Base-by-base conservation (phyloP, 345 rosid species). In the Bruguiera gymnorhiza region DNA sequence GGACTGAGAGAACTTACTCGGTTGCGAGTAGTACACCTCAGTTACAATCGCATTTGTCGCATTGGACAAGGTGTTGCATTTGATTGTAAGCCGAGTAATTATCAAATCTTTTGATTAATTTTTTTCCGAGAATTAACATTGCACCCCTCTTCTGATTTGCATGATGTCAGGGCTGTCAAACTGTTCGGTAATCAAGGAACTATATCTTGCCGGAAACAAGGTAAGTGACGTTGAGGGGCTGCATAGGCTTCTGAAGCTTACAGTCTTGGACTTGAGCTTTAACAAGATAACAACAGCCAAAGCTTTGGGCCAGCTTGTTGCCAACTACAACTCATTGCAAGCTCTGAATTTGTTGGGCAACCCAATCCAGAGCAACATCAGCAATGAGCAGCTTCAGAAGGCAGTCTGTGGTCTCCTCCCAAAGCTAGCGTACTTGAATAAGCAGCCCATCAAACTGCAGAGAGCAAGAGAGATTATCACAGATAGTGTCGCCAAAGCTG, bases 121-220 rank as follows among this genome's bases (percentile, higher is more conserved):
- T 4, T 57, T 18, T 27, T 18, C 16, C n/a, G 21, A 29, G 19
- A 48, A 3, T 18, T 62, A 43, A 29, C 26, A 20, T 27, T 52
- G 62, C 43, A 27, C 19, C 27, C 5, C 29, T 30, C 20, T 65
- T 6, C 30, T 32, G 32, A 61, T 48, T 37, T 8, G 19, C 57
- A 13, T 57, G 54, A 62, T 23, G 46, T 36, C 75, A 95, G 99
- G 97, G 71, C 69, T 95, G 80, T 89, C 99, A 46, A 89, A 83
- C 81, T 89, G 97, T 67, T 84, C 90, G 9, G 69, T 84, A 73
- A 89, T 94, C 76, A 94, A 91, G 83, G 97, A 94, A 73, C 95
- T 94, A 52, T 88, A 84, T 79, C 87, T 91, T 0, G 89, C 90
- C 19, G 97, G 99, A 58, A 94, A 94, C 87, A 91, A 94, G 86